Percentiles rank a stretch among this genome's conserved stretches.
Conservation (phyloP, 805 yeast species). For the Myxozyma melibiosi region DNA sequence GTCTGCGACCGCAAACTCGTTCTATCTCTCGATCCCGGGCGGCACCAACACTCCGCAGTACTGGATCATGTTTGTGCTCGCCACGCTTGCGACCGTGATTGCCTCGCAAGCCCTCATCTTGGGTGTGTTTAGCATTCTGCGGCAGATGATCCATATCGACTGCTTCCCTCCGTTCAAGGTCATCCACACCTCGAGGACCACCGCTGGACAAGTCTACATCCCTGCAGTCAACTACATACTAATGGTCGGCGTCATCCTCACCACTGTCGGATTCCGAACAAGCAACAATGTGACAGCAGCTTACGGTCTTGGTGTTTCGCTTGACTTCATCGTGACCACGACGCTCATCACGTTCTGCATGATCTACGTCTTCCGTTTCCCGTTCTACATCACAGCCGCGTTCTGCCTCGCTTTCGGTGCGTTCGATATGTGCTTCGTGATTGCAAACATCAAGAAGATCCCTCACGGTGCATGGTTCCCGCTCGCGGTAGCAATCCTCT, state of each 20-base stretch:
- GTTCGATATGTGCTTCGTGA: conserved; percentile 51
- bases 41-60: conserved; percentile 49
- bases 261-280: conserved; percentile 51
- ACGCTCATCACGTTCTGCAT: conserved; percentile 50
- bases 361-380: conserved; percentile 49
- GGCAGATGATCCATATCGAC: conserved; percentile 56
- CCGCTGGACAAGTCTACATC: conserved; percentile 56
- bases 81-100: conserved; percentile 58
- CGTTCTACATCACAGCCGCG: conserved; percentile 43
- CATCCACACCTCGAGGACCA: conserved; percentile 49
- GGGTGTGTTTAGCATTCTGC: conserved; percentile 56
- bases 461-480: conserved; percentile 68
- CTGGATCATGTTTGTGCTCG: conserved; percentile 54
- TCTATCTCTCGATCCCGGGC: conserved; percentile 56
- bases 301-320: conserved; percentile 60
- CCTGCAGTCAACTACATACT: conserved; percentile 55
- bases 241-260: conserved; percentile 53
- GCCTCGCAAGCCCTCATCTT: conserved; percentile 64
- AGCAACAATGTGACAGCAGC: conserved; percentile 58
- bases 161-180: conserved; percentile 56
- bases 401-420: conserved; percentile 49
- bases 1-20: conserved; percentile 46
- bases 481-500: conserved; percentile 48
- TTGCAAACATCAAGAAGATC: conserved; percentile 55
- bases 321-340: conserved; percentile 59